A percentile compares a stretch with the other conserved stretches of the same genome.
phyloP scores from a whole-genome alignment of 306 rosid species.

The Cucurbita argyrosperma region DNA sequence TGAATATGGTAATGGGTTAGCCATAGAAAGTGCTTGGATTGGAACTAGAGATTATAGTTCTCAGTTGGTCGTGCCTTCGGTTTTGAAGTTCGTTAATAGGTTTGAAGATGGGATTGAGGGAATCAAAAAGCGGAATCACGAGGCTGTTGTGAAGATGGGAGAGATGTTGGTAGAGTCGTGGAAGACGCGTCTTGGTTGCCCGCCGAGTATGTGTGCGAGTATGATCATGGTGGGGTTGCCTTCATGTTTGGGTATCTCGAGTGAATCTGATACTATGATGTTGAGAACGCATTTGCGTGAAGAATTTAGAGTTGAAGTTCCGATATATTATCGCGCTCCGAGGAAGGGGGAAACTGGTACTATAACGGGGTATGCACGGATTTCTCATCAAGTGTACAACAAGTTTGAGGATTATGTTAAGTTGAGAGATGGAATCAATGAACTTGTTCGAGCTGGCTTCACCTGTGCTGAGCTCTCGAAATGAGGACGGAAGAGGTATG shows the following conservation, averaged over 20 bases:
- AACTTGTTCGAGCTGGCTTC: conserved; percentile 52
- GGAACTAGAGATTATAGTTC: conserved; percentile 95
- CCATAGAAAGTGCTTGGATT: conserved; percentile 91
- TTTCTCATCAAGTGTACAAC: conserved; percentile 87
- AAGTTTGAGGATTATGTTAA: conserved; percentile 60
- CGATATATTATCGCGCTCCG: conserved; percentile 55
- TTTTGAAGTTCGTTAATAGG: conserved; percentile 52
- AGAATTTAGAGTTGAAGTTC: conserved; percentile 65
- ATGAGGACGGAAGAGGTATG: conserved; percentile 52
- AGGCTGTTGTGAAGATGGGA: conserved; percentile 76
- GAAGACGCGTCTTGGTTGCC: conserved; percentile 78
- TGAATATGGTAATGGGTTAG: conserved; percentile 92
- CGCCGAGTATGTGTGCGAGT: conserved; percentile 73
- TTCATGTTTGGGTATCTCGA: conserved; percentile 41
- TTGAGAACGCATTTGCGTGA: conserved; percentile 65
- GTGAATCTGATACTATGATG: conserved; percentile 51
- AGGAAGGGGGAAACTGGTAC: conserved; percentile 40
- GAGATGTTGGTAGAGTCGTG: conserved; percentile 62
- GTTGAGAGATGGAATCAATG: conserved; percentile 59
- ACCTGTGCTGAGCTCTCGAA: conserved; percentile 43
- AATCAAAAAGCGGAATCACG: conserved; percentile 80
- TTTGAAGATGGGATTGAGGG: conserved; percentile 91
- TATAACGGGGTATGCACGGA: conserved; percentile 73
- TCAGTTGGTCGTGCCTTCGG: conserved; percentile 71
- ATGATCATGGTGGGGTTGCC: conserved; percentile 95